phyloP scores from a whole-genome alignment of 78 protist genomes.

The Anaeramoeba flamelloides region DNA sequence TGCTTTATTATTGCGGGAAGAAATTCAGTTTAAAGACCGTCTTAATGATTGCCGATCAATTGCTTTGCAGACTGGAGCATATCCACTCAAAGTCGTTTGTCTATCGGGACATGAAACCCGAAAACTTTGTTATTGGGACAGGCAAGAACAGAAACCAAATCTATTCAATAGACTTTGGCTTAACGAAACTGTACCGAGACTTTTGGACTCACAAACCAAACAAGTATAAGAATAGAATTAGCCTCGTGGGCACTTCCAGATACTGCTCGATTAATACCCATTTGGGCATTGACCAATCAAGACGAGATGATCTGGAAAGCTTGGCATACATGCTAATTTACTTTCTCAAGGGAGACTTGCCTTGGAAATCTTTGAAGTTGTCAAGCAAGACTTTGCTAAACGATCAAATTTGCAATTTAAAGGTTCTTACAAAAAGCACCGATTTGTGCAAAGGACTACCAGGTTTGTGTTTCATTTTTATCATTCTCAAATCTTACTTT shows the following conservation, averaged over 20 bases:
- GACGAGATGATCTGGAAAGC: slow-evolving; percentile 5
- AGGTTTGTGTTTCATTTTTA: no score
- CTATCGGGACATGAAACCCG: slow-evolving; percentile 7
- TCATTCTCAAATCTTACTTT: no score
- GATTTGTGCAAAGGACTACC: no score
- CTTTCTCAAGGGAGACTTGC: slow-evolving; percentile 3
- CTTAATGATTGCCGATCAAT: slow-evolving; percentile 3
- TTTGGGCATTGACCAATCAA: slow-evolving; percentile 3
- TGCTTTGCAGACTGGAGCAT: not conserved
- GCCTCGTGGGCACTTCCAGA: slow-evolving; percentile 4
- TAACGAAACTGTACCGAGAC: not conserved
- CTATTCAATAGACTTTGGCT: slow-evolving; percentile 2
- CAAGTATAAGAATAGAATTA: no score
- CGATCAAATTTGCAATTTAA: no score
- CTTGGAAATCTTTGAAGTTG: not conserved
- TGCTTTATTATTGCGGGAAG: no score
- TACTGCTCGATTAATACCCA: slow-evolving; percentile 2
- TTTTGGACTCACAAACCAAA: slow-evolving; percentile 2
- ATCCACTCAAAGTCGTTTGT: slow-evolving; percentile 3
- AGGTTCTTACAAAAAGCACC: no score
- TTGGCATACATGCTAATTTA: slow-evolving; percentile 4
- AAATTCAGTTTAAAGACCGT: not conserved
- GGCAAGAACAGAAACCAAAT: slow-evolving; percentile 6
- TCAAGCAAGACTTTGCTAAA: no score
- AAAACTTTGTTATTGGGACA: slow-evolving; percentile 5